Percentiles rank a stretch among this genome's conserved stretches.
Conservation (phyloP, 208 protist species). For the Trypanosoma cruzi region DNA sequence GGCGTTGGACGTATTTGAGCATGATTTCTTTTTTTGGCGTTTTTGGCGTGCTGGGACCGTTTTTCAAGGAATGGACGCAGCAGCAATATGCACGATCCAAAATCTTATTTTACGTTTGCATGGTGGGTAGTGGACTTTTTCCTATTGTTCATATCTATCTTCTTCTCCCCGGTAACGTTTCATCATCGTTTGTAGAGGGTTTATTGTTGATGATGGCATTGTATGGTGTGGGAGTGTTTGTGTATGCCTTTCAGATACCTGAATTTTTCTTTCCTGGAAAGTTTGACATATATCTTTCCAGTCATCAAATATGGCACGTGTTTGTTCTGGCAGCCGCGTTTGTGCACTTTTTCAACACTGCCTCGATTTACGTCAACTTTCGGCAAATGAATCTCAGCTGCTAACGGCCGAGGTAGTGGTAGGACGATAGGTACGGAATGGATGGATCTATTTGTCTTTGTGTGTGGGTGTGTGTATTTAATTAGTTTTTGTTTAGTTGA, state of each 20-base stretch:
- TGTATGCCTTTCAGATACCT: slow-evolving; percentile 81
- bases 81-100: slow-evolving; percentile 52
- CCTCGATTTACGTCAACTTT: slow-evolving; percentile 65
- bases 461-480: neutral
- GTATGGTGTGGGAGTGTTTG: slow-evolving; percentile 80
- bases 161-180: slow-evolving; percentile 40
- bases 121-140: slow-evolving; percentile 70
- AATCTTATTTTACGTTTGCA: slow-evolving; percentile 75
- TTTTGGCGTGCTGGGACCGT: slow-evolving; percentile 70
- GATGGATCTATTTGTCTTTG: neutral
- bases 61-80: slow-evolving; percentile 76
- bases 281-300: slow-evolving; percentile 73
- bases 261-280: slow-evolving; percentile 68
- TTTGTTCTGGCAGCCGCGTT: slow-evolving; percentile 77
- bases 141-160: slow-evolving; percentile 69
- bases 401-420: neutral
- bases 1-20: slow-evolving; percentile 64
- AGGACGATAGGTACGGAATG: neutral
- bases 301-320: slow-evolving; percentile 86
- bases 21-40: slow-evolving; percentile 80
- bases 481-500: neutral
- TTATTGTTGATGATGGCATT: slow-evolving; percentile 65
- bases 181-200: slow-evolving; percentile 47
- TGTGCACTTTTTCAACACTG: slow-evolving; percentile 75
- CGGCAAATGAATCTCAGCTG: slow-evolving; percentile 35